Evolutionary conservation across 2,329 filamentous ascomycete genomes (phyloP).

Genomic region (Zasmidium angulare): DNA sequence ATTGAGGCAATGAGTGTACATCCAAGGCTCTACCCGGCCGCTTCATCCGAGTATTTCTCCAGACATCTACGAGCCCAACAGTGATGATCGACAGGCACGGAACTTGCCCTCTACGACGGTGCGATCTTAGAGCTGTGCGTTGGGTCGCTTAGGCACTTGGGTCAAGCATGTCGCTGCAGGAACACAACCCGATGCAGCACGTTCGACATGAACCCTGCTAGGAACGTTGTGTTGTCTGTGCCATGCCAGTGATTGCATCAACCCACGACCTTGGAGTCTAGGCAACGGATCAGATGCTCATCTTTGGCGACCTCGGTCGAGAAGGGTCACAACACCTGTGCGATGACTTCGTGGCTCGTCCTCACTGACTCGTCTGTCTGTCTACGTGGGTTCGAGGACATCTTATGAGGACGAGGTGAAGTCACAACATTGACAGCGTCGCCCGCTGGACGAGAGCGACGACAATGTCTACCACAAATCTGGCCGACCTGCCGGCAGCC

Average conservation of each 20-base stretch:
- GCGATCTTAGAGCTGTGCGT: not conserved
- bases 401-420: not conserved
- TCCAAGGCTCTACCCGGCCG: too few relatives aligned
- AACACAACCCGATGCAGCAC: not conserved
- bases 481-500: conserved; percentile 11
- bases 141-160: not conserved
- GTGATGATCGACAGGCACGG: conserved; percentile 1
- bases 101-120: not conserved
- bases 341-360: not conserved
- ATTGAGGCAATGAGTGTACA: not conserved
- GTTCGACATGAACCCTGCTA: not conserved
- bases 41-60: too few relatives aligned
- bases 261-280: not conserved
- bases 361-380: not conserved
- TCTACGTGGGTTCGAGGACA: not conserved
- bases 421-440: not conserved
- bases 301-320: not conserved
- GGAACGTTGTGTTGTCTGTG: not conserved
- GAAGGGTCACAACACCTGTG: not conserved
- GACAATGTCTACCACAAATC: conserved; percentile 2
- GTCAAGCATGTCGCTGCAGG: not conserved
- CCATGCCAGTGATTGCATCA: not conserved
- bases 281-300: not conserved
- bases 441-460: not conserved
- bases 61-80: not conserved